phyloP scores from a whole-genome alignment of 1,284 basidiomycete species.

The Fomitopsis schrenkii region DNA sequence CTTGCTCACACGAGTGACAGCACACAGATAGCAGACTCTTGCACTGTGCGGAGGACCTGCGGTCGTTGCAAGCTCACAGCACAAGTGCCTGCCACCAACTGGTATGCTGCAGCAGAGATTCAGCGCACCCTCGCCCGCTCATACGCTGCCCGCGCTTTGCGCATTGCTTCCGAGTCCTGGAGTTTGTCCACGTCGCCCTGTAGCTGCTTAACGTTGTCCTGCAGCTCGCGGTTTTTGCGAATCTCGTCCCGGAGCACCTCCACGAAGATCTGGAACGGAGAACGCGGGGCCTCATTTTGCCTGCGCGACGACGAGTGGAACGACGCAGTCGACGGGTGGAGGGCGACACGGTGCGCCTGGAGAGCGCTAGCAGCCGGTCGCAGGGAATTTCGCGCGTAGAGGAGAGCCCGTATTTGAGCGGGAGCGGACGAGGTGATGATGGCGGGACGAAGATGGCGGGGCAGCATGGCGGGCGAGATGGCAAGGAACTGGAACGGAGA shows the following conservation, averaged over 20 bases:
- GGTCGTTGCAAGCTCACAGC: neutral
- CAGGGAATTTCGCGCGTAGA: slow-evolving; percentile 15
- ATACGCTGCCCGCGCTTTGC: slow-evolving; percentile 84
- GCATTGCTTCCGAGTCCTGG: slow-evolving; percentile 97
- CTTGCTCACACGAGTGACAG: no score
- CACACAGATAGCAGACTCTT: neutral
- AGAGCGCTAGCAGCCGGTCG: slow-evolving; percentile 11
- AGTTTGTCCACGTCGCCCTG: slow-evolving; percentile 97
- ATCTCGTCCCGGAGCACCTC: slow-evolving; percentile 92
- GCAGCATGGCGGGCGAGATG: slow-evolving; percentile 20
- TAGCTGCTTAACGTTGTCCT: slow-evolving; percentile 95
- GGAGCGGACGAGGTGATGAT: slow-evolving; percentile 23
- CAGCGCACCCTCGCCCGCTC: slow-evolving; percentile 85
- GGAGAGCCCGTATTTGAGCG: slow-evolving; percentile 21
- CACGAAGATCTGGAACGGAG: slow-evolving; percentile 95
- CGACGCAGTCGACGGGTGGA: slow-evolving; percentile 22
- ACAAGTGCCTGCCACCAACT: slow-evolving; percentile 6
- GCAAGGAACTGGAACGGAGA: neutral
- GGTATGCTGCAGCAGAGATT: neutral
- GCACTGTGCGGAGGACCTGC: neutral
- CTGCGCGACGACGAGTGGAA: slow-evolving; percentile 69
- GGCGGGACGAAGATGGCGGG: slow-evolving; percentile 25
- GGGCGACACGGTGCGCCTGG: slow-evolving; percentile 14
- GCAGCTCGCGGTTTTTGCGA: slow-evolving; percentile 89
- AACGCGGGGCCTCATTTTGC: slow-evolving; percentile 72